A percentile compares a stretch with the other conserved stretches of the same genome.
Evolutionary conservation across 257 asterid genomes (phyloP).

Genomic region (Solanum habrochaites): DNA sequence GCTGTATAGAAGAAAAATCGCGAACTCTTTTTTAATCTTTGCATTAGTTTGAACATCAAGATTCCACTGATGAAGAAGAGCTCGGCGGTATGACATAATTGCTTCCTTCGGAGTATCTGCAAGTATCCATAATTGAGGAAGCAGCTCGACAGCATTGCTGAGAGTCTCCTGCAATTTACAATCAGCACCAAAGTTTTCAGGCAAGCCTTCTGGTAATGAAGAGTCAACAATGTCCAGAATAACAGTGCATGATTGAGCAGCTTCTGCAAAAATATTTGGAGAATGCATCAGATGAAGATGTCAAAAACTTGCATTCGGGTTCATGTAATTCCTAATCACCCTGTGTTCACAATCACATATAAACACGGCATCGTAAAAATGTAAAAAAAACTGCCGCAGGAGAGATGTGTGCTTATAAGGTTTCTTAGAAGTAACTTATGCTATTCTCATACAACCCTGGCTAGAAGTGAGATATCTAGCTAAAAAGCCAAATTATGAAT

Average conservation of each 20-base stretch:
- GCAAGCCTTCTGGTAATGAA: constrained; percentile 82
- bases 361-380: not conserved
- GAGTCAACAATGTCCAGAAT: constrained; percentile 88
- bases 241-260: constrained; percentile 91
- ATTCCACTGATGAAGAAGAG: constrained; percentile 79
- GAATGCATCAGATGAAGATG: constrained; percentile 8
- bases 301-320: not conserved
- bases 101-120: constrained; percentile 65
- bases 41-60: constrained; percentile 64
- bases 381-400: not conserved
- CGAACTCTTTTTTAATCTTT: constrained; percentile 70
- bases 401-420: not conserved
- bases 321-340: not conserved
- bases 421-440: not conserved
- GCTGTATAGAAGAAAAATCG: constrained; percentile 68
- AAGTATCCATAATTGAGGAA: constrained; percentile 80
- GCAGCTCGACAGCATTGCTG: constrained; percentile 72
- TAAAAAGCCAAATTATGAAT: not conserved
- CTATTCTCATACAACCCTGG: not conserved
- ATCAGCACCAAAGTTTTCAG: constrained; percentile 74
- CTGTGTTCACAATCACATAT: not conserved
- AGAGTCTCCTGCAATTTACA: constrained; percentile 84
- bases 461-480: not conserved
- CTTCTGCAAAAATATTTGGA: constrained; percentile 62
- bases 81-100: constrained; percentile 69